Conservation (phyloP, 129 eudicot genomes). For the Flaveria trinervia region DNA sequence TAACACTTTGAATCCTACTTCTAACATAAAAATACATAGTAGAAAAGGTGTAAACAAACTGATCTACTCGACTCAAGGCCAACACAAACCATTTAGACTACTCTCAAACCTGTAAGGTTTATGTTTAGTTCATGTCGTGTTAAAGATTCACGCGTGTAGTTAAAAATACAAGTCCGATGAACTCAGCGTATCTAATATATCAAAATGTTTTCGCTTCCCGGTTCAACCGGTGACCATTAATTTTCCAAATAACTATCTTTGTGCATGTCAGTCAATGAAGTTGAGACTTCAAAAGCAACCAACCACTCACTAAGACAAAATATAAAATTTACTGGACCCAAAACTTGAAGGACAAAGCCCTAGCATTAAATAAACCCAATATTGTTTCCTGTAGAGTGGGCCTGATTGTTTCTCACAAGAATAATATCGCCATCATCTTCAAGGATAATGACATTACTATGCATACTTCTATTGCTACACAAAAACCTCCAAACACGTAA, state of each 20-base stretch:
- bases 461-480: conserved; percentile 37
- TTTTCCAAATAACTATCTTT: background rate
- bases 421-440: conserved; percentile 38
- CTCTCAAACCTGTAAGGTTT: no score
- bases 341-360: conserved; percentile 14
- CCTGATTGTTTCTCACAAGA: conserved; percentile 30
- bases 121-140: no score
- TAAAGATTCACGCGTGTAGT: background rate
- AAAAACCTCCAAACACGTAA: conserved; percentile 23
- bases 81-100: no score
- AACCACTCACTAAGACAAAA: conserved; percentile 35
- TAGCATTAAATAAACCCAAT: conserved; percentile 25
- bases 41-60: no score
- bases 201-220: background rate
- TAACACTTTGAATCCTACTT: no score
- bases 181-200: background rate
- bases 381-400: conserved; percentile 25
- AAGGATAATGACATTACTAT: conserved; percentile 40
- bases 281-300: conserved; percentile 35
- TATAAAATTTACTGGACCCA: conserved; percentile 31
- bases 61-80: no score
- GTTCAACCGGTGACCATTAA: background rate
- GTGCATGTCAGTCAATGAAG: conserved; percentile 30
- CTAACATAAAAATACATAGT: no score
- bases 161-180: background rate